A percentile compares a stretch with the other conserved stretches of the same genome.
Conservation (phyloP, 116 monocot genomes). For the Papilionanthe hybrid region DNA sequence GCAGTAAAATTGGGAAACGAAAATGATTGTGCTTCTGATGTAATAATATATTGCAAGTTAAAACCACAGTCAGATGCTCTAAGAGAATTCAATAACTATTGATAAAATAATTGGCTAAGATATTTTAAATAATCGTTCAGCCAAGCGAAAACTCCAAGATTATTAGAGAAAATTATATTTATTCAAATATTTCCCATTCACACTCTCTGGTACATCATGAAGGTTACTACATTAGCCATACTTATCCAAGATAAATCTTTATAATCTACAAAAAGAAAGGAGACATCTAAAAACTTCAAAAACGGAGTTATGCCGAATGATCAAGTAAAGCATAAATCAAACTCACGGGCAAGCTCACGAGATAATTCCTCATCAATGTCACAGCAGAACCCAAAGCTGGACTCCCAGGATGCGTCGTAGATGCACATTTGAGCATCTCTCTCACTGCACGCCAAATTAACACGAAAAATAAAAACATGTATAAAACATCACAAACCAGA, state of each 20-base stretch:
- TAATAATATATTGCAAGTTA: background rate
- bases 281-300: background rate
- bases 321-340: background rate
- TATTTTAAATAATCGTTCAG: background rate
- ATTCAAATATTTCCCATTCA: background rate
- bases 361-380: slow-evolving; percentile 63
- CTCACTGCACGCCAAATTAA: slow-evolving; percentile 39
- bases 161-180: background rate
- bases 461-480: background rate
- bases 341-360: slow-evolving; percentile 50
- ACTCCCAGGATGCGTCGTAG: slow-evolving; percentile 64
- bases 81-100: background rate
- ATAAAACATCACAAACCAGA: background rate
- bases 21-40: background rate
- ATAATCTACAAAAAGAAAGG: background rate
- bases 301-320: background rate
- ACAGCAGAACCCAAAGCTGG: slow-evolving; percentile 54
- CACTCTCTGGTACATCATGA: background rate
- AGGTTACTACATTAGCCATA: background rate
- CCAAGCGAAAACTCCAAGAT: background rate
- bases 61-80: background rate
- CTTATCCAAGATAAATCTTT: background rate
- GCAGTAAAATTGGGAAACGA: background rate
- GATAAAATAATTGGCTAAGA: background rate
- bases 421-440: slow-evolving; percentile 84